A percentile compares a stretch with the other conserved stretches of the same genome.
phyloP scores from a whole-genome alignment of 345 rosid genomes.

The Euphorbia lathyris region DNA sequence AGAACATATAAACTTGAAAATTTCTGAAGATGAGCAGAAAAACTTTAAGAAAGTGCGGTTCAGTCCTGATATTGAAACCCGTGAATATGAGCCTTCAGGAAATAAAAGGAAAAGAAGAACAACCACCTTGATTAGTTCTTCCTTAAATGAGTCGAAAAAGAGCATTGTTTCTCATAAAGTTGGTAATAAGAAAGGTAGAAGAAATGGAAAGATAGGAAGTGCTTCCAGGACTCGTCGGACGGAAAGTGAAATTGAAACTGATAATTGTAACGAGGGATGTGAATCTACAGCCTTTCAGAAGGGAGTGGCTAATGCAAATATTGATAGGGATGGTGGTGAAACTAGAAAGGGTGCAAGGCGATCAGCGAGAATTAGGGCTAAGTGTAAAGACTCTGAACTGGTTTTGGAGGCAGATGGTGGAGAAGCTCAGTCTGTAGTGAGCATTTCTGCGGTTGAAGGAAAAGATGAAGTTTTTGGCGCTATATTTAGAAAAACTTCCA shows the following conservation, averaged over 20 bases:
- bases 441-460: constrained; percentile 1
- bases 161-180: neutral
- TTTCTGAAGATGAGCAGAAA: constrained; percentile 10
- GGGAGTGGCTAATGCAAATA: neutral
- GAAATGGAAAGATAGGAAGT: constrained; percentile 11
- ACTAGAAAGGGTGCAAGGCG: constrained; percentile 12
- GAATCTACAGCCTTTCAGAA: too few relatives aligned
- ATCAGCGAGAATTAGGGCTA: constrained; percentile 11
- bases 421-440: constrained; percentile 1
- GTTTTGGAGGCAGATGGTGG: neutral
- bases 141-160: neutral
- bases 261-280: neutral
- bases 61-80: constrained; percentile 46
- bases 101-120: constrained; percentile 11
- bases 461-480: constrained; percentile 2
- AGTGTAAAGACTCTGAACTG: constrained; percentile 3
- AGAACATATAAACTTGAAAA: constrained; percentile 12
- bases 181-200: constrained; percentile 32
- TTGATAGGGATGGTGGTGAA: constrained; percentile 3
- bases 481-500: constrained; percentile 10
- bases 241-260: neutral
- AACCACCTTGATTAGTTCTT: neutral
- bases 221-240: constrained; percentile 29
- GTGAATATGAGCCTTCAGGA: constrained; percentile 40
- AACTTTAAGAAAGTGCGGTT: constrained; percentile 56